phyloP scores from a whole-genome alignment of 768 basidiomycete genomes.

The Heimioporus sp. region DNA sequence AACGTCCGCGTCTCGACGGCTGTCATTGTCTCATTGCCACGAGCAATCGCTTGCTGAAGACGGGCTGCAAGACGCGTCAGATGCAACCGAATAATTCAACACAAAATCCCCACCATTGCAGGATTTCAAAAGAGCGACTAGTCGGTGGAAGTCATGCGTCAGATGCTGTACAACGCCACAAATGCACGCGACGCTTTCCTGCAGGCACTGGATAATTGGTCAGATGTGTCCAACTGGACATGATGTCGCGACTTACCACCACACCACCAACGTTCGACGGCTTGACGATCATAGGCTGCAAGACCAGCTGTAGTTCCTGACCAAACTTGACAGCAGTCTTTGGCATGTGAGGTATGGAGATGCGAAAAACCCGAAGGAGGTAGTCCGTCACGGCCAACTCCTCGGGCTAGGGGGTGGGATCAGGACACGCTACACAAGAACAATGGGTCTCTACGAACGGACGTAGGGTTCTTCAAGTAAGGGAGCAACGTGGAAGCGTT shows the following conservation, averaged over 20 bases:
- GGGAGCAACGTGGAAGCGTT: conserved; percentile 87
- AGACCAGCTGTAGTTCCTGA: conserved; percentile 71
- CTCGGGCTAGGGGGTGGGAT: conserved; percentile 52
- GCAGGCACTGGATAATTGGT: conserved; percentile 56
- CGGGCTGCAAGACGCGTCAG: conserved; percentile 45
- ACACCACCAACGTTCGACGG: conserved; percentile 69
- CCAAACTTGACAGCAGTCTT: conserved; percentile 89
- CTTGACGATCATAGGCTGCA: conserved; percentile 92
- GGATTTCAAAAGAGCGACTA: conserved; percentile 80
- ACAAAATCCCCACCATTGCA: conserved; percentile 60
- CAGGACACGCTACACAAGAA: neutral
- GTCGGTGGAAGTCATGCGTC: conserved; percentile 79
- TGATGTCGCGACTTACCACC: conserved; percentile 43
- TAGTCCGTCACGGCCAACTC: conserved; percentile 85
- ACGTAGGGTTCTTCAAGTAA: conserved; percentile 81
- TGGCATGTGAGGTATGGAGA: conserved; percentile 84
- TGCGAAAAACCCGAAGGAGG: conserved; percentile 84
- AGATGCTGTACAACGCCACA: conserved; percentile 81
- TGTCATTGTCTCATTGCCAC: conserved; percentile 39
- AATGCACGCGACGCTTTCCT: conserved; percentile 92
- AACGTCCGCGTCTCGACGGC: conserved; percentile 53
- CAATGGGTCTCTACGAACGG: conserved; percentile 45
- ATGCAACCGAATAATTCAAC: neutral
- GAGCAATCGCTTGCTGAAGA: conserved; percentile 54
- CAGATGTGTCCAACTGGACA: neutral